phyloP scores from a whole-genome alignment of 257 asterid genomes.

The Lycium ferocissimum region DNA sequence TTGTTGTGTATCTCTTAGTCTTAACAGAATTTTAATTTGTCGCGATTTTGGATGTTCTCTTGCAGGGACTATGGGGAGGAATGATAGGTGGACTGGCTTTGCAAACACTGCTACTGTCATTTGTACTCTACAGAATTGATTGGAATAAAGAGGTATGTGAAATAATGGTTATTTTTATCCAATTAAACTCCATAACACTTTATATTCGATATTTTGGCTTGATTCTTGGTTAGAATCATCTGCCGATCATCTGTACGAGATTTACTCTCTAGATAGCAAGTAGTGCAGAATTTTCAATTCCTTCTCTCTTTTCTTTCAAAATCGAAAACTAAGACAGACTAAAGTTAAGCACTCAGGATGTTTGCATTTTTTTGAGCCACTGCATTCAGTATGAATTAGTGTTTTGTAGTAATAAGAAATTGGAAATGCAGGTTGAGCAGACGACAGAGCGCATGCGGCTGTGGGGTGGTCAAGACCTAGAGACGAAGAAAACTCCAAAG shows the following conservation, averaged over 20 bases:
- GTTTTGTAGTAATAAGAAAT: not conserved
- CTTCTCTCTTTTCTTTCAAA: not conserved
- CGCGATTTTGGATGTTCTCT: not conserved
- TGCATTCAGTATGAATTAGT: not conserved
- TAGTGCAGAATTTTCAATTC: not conserved
- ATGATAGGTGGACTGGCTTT: constrained; percentile 74
- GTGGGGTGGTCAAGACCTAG: constrained; percentile 66
- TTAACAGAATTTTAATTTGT: not conserved
- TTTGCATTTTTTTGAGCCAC: not conserved
- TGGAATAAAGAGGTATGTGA: constrained; percentile 71
- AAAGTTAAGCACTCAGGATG: not conserved
- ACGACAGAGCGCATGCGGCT: constrained; percentile 61
- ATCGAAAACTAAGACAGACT: not conserved
- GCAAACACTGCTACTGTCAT: constrained; percentile 61
- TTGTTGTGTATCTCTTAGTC: not conserved
- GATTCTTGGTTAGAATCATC: not conserved
- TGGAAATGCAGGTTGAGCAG: constrained; percentile 57
- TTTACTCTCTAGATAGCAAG: not conserved
- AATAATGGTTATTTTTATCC: not conserved
- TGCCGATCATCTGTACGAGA: not conserved
- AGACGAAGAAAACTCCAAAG: not conserved
- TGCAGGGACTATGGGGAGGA: constrained; percentile 84
- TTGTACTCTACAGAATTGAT: constrained; percentile 63
- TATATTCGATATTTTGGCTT: not conserved
- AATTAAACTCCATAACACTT: not conserved